Conservation (phyloP, 2,329 filamentous ascomycete species). For the Parascedosporium putredinis region DNA sequence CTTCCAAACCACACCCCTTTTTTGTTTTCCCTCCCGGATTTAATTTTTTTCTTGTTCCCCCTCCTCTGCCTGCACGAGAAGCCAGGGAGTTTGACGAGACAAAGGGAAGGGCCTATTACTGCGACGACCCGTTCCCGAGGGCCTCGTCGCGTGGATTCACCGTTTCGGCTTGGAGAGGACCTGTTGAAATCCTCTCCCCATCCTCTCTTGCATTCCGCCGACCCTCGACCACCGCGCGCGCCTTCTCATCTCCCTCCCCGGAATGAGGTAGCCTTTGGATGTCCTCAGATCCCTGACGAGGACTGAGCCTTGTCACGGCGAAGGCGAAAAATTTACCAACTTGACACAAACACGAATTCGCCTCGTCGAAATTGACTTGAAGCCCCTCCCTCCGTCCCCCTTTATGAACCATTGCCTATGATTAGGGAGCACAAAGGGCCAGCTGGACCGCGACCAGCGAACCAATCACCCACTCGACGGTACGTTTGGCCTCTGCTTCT, state of each 20-base stretch:
- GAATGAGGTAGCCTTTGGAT: constrained; percentile 48
- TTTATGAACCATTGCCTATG: constrained; percentile 22
- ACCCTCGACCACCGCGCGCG: constrained; percentile 7
- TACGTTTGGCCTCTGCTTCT: constrained; percentile 19
- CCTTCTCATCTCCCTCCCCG: constrained; percentile 21
- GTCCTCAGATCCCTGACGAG: constrained; percentile 49
- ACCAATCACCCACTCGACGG: constrained; percentile 44
- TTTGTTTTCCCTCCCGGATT: no score
- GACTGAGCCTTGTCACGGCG: constrained; percentile 33
- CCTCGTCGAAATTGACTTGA: neutral
- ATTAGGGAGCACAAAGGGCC: constrained; percentile 44
- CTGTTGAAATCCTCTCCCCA: no score
- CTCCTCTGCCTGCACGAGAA: neutral
- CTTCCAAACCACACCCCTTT: no score
- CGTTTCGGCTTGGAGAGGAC: no score
- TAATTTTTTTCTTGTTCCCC: no score
- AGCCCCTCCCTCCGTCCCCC: neutral
- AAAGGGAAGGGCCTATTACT: neutral
- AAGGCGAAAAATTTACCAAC: constrained; percentile 1
- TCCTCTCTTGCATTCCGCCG: constrained; percentile 6
- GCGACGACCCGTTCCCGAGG: neutral
- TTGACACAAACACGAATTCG: neutral
- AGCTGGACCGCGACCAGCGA: constrained; percentile 49
- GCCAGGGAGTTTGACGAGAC: neutral
- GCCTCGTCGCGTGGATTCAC: constrained; percentile 1